phyloP scores from a whole-genome alignment of 345 rosid species.

The Linum lewisii region DNA sequence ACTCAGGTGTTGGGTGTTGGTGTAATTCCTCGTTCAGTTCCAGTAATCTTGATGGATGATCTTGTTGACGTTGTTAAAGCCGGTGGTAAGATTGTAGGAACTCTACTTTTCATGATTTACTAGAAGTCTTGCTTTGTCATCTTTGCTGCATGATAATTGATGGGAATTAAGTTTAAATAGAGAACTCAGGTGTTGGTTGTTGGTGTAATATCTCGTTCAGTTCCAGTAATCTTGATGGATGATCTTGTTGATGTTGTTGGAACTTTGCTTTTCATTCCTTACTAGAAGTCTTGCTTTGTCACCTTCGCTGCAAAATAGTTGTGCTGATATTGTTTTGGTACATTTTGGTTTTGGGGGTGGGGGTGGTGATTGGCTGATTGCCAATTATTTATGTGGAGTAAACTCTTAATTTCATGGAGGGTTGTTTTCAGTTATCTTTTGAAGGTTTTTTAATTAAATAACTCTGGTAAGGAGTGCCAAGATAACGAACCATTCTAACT shows the following conservation, averaged over 20 bases:
- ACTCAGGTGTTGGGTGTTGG: conserved; percentile 89
- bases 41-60: conserved; percentile 70
- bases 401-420: too few species aligned
- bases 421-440: too few species aligned
- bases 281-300: neutral
- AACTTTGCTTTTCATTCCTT: neutral
- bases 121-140: neutral
- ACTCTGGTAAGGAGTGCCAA: too few species aligned
- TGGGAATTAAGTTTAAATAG: conserved; percentile 87
- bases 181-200: conserved; percentile 81
- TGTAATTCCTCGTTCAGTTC: conserved; percentile 85
- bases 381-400: too few species aligned
- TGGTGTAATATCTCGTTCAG: conserved; percentile 91
- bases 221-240: conserved; percentile 62
- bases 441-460: too few species aligned
- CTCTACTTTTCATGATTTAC: neutral
- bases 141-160: neutral
- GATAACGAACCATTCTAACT: too few species aligned
- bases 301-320: neutral
- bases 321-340: too few species aligned
- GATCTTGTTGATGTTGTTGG: conserved; percentile 85
- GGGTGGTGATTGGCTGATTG: too few species aligned
- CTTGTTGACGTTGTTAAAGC: conserved; percentile 94
- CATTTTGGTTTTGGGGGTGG: too few species aligned
- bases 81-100: conserved; percentile 55